These are phyloP conservation scores for Aspergillus melleus DNA, from an alignment of 2,329 filamentous ascomycete genomes.

Conservation along the genomic window DNA sequence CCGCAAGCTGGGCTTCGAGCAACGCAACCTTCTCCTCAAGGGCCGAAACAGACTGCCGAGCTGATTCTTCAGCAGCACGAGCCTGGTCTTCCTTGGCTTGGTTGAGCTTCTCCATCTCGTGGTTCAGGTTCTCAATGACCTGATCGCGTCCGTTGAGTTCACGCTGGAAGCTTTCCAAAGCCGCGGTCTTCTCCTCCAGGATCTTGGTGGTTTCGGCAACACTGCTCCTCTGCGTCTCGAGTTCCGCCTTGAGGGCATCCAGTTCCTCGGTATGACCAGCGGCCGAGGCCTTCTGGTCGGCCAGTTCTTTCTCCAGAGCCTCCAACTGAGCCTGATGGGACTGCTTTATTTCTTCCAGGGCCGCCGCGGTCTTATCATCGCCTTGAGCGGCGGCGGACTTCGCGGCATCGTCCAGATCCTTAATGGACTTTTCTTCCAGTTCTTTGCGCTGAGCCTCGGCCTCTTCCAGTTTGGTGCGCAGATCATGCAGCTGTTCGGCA, in stretches of 20 bases:
- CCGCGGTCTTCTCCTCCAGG: slow-evolving; percentile 33
- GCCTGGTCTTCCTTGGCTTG: slow-evolving; percentile 39
- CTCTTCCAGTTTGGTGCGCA: slow-evolving; percentile 37
- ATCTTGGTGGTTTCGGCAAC: slow-evolving; percentile 29
- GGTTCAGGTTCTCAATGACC: slow-evolving; percentile 40
- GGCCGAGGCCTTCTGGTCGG: slow-evolving; percentile 33
- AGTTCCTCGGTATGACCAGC: slow-evolving; percentile 31
- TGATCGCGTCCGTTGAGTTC: slow-evolving; percentile 39
- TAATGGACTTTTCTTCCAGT: slow-evolving; percentile 36
- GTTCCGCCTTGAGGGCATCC: slow-evolving; percentile 29
- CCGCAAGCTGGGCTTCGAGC: slow-evolving; percentile 36
- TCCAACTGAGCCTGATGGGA: slow-evolving; percentile 38
- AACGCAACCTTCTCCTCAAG: slow-evolving; percentile 38
- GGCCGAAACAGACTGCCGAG: slow-evolving; percentile 26
- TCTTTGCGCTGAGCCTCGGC: slow-evolving; percentile 38
- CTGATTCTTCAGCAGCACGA: slow-evolving; percentile 34
- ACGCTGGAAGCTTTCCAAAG: slow-evolving; percentile 30
- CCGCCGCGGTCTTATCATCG: slow-evolving; percentile 34
- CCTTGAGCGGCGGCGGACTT: slow-evolving; percentile 36
- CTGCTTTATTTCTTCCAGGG: slow-evolving; percentile 40
- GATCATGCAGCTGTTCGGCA: slow-evolving; percentile 32
- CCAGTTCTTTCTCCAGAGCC: slow-evolving; percentile 35
- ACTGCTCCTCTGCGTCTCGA: slow-evolving; percentile 31
- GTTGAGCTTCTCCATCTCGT: slow-evolving; percentile 37
- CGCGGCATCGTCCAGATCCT: slow-evolving; percentile 41